A percentile compares a stretch with the other conserved stretches of the same genome.
Evolutionary conservation across 73 alveolate species (phyloP).

Genomic region (Blepharisma japonicum): DNA sequence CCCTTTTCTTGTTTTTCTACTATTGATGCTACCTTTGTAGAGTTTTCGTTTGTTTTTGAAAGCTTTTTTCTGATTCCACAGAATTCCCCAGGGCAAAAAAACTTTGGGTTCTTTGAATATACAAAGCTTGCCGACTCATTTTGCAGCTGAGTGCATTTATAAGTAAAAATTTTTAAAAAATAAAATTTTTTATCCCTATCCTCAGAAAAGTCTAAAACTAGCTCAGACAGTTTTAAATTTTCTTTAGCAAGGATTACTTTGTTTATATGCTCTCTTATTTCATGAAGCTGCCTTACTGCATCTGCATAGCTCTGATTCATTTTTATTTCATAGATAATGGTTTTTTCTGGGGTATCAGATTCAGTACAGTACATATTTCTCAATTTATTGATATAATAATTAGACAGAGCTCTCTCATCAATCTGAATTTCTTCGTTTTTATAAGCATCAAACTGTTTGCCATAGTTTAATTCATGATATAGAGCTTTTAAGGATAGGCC

Average conservation of each 20-base stretch:
- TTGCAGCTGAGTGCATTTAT: neutral
- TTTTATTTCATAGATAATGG: neutral
- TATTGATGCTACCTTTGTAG: too few species aligned
- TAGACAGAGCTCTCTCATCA: neutral
- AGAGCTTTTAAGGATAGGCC: neutral
- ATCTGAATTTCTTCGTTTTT: neutral
- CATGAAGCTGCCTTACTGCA: neutral
- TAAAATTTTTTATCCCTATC: neutral
- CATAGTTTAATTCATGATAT: neutral
- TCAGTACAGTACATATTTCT: neutral
- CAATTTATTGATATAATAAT: neutral
- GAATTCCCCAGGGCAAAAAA: neutral
- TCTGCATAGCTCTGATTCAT: neutral
- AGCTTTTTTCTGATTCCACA: neutral
- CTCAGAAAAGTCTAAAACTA: slow-evolving; percentile 18
- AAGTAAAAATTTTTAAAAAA: neutral
- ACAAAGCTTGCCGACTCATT: neutral
- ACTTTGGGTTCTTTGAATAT: neutral
- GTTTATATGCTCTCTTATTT: neutral
- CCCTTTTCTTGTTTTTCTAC: too few species aligned
- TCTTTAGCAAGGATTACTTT: neutral
- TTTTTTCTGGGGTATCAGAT: neutral
- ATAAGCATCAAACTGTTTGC: neutral
- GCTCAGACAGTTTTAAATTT: slow-evolving; percentile 13
- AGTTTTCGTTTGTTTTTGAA: too few species aligned